Conservation (phyloP, 129 eudicot genomes). For the Flaveria bidentis region DNA sequence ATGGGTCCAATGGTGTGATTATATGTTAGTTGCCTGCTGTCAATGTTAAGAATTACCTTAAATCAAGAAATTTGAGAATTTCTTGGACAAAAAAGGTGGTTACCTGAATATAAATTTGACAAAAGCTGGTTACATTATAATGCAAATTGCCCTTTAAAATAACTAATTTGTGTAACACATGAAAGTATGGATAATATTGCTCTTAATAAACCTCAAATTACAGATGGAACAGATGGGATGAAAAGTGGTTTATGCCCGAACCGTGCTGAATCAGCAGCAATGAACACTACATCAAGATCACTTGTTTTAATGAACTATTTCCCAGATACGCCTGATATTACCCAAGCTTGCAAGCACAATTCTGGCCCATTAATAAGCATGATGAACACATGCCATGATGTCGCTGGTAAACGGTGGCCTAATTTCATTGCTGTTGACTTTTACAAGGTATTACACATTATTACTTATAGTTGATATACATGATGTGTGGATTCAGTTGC, state of each 20-base stretch:
- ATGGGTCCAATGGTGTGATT: not conserved
- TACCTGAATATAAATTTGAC: not conserved
- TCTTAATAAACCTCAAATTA: constrained; percentile 28
- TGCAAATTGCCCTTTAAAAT: not conserved
- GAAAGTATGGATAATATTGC: not conserved
- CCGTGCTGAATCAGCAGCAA: constrained; percentile 79
- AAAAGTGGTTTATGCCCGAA: constrained; percentile 76
- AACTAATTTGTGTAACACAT: constrained; percentile 3
- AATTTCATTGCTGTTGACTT: constrained; percentile 89
- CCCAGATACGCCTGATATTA: constrained; percentile 63
- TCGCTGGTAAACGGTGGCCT: constrained; percentile 81
- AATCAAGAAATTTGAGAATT: not conserved
- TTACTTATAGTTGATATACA: not conserved
- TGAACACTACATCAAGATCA: constrained; percentile 71
- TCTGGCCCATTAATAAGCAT: constrained; percentile 77
- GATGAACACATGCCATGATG: constrained; percentile 68
- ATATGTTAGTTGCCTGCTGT: not conserved
- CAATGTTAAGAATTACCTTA: not conserved
- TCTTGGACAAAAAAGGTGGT: not conserved
- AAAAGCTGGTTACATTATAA: constrained; percentile 1
- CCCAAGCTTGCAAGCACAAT: constrained; percentile 84
- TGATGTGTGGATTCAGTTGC: not conserved
- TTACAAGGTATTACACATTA: constrained; percentile 60
- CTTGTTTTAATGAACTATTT: constrained; percentile 87
- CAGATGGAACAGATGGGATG: constrained; percentile 95